phyloP scores from a whole-genome alignment of 1,139 yeast genomes.

The Blastobotrys raffinosifermentans region DNA sequence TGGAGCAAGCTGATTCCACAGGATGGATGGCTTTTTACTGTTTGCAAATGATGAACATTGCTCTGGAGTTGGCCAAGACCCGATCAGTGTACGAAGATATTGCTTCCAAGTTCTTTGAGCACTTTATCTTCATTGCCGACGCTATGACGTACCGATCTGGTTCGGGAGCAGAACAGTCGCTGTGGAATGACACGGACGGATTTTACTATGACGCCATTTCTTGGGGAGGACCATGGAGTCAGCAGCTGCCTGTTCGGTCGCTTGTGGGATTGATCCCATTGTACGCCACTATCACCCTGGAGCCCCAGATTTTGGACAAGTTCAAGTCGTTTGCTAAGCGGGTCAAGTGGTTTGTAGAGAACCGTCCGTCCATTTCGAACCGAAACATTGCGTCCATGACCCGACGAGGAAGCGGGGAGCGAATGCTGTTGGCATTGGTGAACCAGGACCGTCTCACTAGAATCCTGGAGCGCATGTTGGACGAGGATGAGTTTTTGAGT shows the following conservation, averaged over 20 bases:
- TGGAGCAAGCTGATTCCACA: constrained; percentile 95
- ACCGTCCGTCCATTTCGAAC: constrained; percentile 65
- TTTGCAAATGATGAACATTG: constrained; percentile 88
- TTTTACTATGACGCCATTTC: constrained; percentile 90
- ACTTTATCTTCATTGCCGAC: constrained; percentile 86
- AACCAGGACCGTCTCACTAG: constrained; percentile 74
- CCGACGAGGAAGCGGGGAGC: constrained; percentile 78
- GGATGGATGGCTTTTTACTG: constrained; percentile 98
- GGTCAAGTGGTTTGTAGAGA: constrained; percentile 78
- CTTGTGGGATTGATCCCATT: constrained; percentile 90
- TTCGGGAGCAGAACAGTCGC: constrained; percentile 47
- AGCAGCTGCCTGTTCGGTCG: constrained; percentile 80
- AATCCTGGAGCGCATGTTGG: constrained; percentile 76
- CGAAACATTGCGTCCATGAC: constrained; percentile 89
- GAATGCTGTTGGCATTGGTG: constrained; percentile 76
- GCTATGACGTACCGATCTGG: constrained; percentile 79
- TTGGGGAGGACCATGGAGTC: constrained; percentile 68
- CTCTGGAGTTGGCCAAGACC: constrained; percentile 81
- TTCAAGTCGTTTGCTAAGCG: constrained; percentile 85
- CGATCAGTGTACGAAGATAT: constrained; percentile 89
- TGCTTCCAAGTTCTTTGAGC: constrained; percentile 94
- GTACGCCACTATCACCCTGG: constrained; percentile 85
- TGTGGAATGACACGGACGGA: constrained; percentile 89
- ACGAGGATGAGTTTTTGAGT: constrained; percentile 82
- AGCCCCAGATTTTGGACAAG: constrained; percentile 72